These are phyloP conservation scores for Blastobotrys raffinosifermentans DNA, from an alignment of 1,139 yeast species.

Conservation along the genomic window DNA sequence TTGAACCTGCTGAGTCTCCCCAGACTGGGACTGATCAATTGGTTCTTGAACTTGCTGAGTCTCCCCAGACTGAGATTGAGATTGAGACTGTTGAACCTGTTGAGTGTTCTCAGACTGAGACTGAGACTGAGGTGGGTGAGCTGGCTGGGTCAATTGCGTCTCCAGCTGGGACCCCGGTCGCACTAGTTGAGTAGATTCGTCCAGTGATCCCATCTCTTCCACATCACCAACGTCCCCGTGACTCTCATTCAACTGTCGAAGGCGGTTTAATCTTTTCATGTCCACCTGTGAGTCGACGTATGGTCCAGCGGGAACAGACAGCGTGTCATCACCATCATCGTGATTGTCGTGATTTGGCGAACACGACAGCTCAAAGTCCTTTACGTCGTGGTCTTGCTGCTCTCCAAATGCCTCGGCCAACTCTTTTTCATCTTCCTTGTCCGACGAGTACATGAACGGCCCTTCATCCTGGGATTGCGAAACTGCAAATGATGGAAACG, in stretches of 20 bases:
- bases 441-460: too few species aligned
- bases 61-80: neutral
- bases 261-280: neutral
- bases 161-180: neutral
- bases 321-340: neutral
- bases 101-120: neutral
- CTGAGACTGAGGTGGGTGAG: neutral
- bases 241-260: neutral
- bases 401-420: too few species aligned
- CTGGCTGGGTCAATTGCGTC: neutral
- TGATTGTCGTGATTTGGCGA: neutral
- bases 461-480: neutral
- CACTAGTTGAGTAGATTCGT: neutral
- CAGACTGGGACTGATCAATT: neutral
- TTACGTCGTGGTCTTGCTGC: too few species aligned
- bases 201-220: neutral
- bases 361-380: neutral
- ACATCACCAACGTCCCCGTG: neutral
- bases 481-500: slow-evolving; percentile 1
- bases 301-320: neutral
- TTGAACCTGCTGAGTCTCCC: neutral
- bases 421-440: too few species aligned
- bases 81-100: neutral
- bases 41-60: neutral
- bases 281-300: slow-evolving; percentile 1